A percentile compares a stretch with the other conserved stretches of the same genome.
These are phyloP conservation scores for Hypoxylon intermedium DNA, from an alignment of 495 filamentous ascomycete species.

Conservation along the genomic window DNA sequence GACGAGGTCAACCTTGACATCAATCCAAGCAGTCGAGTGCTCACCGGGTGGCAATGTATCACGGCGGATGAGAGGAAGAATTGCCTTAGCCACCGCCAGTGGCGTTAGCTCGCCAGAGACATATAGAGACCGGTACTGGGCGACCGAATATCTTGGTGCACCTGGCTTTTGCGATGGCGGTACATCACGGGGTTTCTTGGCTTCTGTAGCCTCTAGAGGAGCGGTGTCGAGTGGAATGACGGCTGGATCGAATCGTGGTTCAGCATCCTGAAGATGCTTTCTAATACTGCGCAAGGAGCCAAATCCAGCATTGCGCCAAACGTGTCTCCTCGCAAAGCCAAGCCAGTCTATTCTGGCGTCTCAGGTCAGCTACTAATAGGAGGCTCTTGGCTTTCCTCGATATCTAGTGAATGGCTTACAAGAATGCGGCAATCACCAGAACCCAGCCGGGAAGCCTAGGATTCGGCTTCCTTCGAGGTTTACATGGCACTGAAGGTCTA, in stretches of 20 bases:
- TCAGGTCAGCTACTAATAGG: not conserved
- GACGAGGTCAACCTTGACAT: constrained; percentile 64
- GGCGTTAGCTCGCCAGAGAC: constrained; percentile 71
- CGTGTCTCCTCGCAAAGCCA: constrained; percentile 36
- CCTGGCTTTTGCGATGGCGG: too few species aligned
- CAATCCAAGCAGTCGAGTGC: constrained; percentile 72
- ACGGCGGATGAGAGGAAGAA: constrained; percentile 72
- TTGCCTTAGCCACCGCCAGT: constrained; percentile 64
- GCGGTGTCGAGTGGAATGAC: constrained; percentile 74
- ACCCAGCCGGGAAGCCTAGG: constrained; percentile 3
- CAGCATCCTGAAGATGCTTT: constrained; percentile 63
- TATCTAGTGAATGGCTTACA: not conserved
- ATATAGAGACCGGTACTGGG: constrained; percentile 74
- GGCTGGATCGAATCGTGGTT: constrained; percentile 77
- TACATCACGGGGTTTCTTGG: too few species aligned
- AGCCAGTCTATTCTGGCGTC: constrained; percentile 46
- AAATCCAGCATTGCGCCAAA: constrained; percentile 79
- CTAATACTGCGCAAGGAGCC: constrained; percentile 61
- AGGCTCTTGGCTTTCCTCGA: not conserved
- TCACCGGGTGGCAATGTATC: constrained; percentile 59
- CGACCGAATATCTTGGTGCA: too few species aligned
- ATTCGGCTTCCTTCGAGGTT: not conserved
- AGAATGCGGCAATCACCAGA: constrained; percentile 2
- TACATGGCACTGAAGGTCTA: not conserved
- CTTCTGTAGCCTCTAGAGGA: too few species aligned